Percentiles rank a stretch among this genome's conserved stretches.
Conservation (phyloP, 2,329 filamentous ascomycete species). For the Coniochaeta pulveracea region DNA sequence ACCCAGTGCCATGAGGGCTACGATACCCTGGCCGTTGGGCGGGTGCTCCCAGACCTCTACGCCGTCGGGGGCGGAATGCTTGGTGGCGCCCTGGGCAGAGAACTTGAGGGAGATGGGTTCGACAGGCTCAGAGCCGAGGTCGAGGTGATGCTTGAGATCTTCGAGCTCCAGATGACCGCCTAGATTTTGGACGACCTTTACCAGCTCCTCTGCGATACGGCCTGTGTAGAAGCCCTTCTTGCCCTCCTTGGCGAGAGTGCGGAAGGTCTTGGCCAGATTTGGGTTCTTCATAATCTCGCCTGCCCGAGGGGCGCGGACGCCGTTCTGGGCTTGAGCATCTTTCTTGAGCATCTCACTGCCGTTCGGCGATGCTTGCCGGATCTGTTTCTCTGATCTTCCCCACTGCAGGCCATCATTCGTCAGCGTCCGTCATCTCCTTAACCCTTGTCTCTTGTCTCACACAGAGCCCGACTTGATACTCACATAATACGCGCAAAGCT, state of each 20-base stretch:
- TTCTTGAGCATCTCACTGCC: conserved; percentile 77
- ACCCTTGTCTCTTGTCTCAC: too few relatives aligned
- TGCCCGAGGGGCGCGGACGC: conserved; percentile 60
- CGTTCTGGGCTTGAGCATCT: conserved; percentile 55
- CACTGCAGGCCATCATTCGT: conserved; percentile 43
- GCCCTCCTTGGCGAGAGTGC: conserved; percentile 63
- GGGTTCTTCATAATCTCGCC: conserved; percentile 89
- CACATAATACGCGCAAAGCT: conserved; percentile 35
- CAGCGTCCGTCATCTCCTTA: too few relatives aligned
- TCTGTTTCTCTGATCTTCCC: conserved; percentile 47
- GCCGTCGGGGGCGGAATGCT: conserved; percentile 20
- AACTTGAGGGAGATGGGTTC: conserved; percentile 78
- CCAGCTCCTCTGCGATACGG: conserved; percentile 66
- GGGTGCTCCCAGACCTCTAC: conserved; percentile 94
- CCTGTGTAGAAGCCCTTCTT: conserved; percentile 90
- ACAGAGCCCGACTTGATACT: too few relatives aligned
- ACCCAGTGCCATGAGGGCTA: conserved; percentile 87
- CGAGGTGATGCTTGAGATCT: conserved; percentile 68
- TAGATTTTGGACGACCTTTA: conserved; percentile 64
- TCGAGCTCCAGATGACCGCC: conserved; percentile 71
- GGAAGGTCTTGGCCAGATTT: conserved; percentile 70
- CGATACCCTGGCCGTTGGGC: conserved; percentile 91
- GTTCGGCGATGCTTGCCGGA: conserved; percentile 73
- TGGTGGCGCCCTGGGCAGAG: conserved; percentile 44
- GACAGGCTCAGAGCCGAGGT: conserved; percentile 60